phyloP scores from a whole-genome alignment of 1,284 basidiomycete genomes.

The Ganoderma lingzhi region DNA sequence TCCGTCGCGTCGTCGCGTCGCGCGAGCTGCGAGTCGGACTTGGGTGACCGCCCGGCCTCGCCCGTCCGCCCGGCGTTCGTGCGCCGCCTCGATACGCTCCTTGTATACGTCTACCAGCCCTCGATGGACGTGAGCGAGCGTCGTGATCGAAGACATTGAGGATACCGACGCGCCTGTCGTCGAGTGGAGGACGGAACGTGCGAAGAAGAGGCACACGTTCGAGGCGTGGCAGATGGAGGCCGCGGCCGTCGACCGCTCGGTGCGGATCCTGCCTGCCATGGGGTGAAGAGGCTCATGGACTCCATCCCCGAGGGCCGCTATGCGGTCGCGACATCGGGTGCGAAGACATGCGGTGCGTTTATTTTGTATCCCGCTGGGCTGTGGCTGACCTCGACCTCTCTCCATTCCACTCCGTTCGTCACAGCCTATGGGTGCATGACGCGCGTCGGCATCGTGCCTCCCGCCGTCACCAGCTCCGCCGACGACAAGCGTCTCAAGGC shows the following conservation, averaged over 20 bases:
- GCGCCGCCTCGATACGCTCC: slow-evolving; percentile 30
- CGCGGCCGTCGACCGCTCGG: slow-evolving; percentile 46
- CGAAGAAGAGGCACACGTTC: slow-evolving; percentile 46
- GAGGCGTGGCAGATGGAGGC: slow-evolving; percentile 69
- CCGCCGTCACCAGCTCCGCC: slow-evolving; percentile 79
- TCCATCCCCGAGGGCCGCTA: slow-evolving; percentile 73
- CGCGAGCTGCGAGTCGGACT: background rate
- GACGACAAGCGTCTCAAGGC: slow-evolving; percentile 76
- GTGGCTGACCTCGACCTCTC: no score
- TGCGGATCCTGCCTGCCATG: no score
- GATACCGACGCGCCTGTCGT: slow-evolving; percentile 44
- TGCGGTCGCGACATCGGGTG: slow-evolving; percentile 81
- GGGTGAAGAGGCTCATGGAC: slow-evolving; percentile 60
- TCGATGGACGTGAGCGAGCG: slow-evolving; percentile 34
- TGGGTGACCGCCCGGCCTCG: background rate
- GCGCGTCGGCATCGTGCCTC: slow-evolving; percentile 78
- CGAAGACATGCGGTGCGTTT: slow-evolving; percentile 72
- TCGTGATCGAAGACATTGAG: slow-evolving; percentile 47
- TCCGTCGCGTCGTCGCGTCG: background rate
- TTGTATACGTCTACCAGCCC: background rate
- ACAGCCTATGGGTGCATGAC: no score
- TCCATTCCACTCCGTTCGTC: no score
- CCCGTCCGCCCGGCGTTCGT: slow-evolving; percentile 59
- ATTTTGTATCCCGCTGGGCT: no score
- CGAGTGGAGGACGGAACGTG: slow-evolving; percentile 35